Base-by-base conservation (phyloP, 306 rosid genomes). In the Biancaea sappan region DNA sequence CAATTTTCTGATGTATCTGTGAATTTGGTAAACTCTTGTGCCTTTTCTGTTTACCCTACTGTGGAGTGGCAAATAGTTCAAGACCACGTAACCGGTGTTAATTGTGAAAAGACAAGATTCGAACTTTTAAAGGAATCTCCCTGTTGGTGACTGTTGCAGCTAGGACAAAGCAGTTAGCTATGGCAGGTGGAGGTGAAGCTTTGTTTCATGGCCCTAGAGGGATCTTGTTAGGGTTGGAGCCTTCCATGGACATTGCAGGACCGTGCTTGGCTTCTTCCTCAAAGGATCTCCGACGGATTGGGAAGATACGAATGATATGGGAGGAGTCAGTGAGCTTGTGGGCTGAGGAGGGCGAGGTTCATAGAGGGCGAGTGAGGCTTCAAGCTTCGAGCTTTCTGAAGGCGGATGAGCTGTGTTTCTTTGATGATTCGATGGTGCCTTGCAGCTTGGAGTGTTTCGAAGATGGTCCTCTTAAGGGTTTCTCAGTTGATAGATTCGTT, bases 311-410 rank as follows among this genome's bases (percentile, higher is more conserved):
- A 57, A 90, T 92, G 96, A 78, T 81, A 15, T 92, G 99, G 99
- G 99, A 94, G 66, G 98, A 94, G 66, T 94, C 92, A 0, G 93
- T 92, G 79, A 91, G 79, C 71, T 80, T 94, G 51, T 94, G 99
- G 99, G 90, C 84, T 0, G 99, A 92, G 82, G 98, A 91, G 75
- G 89, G 96, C 21, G 97, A 94, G 57, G 18, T 80, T 18, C 88
- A 82, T 21, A 85, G 93, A 52, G 99, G 99, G 25, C 60, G 97
- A 53, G 86, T 94, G 68, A 88, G 62, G 83, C 62, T 92, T 44
- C 88, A 87, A 63, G 81, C 83, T 51, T 86, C 88, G 7, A 87
- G 86, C 78, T 92, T 94, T 88, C 48, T 91, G 57, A 82, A 88
- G 12, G 96, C 99, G 0, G 93, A 94, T 56, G 96, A 94, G 41